Base-by-base conservation (phyloP, 306 rosid genomes). In the Erythrophleum fordii region DNA sequence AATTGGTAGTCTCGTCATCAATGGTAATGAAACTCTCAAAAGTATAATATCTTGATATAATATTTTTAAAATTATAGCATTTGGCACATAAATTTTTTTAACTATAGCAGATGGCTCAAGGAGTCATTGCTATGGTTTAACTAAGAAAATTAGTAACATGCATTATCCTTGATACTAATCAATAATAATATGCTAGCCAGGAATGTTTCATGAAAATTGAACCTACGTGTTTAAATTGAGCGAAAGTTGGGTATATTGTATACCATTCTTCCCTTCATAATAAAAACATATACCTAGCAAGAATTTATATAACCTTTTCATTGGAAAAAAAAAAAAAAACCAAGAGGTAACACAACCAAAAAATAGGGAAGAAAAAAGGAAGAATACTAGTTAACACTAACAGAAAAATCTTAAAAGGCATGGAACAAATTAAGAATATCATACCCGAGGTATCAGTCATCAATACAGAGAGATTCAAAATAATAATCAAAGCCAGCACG, bases 381-480 rank as follows among this genome's bases (percentile, higher is more conserved):
- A 76, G 28, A 68, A 41, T 5, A 31, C 62, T 17, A 60, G 12
- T n/a, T 58, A 28, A 75, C 46, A 65, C 25, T 35, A 75, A n/a
- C 13, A 76, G 81, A 3, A 23, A 69, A 81, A 73, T 45, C 66
- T 46, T 45, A 45, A 81, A 49, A 78, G 72, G 46, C 22, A 77
- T 82, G 35, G 17, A 39, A 49, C 12, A 26, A 77, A 76, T 77
- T 73, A 53, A 35, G 75, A 66, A 31, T 74, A 20, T 26, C 77
- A 56, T 91, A 94, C 97, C 91, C 98, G 90, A 78, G 98, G 97
- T 22, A 97, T 94, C 83, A 94, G 77, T 56, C 53, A 71, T 55
- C 25, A 14, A 53, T 28, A 28, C 28, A 82, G 37, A 49, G 72
- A 68, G 52, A 75, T 72, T 79, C 35, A 42, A 72, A 74, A 70